Evolutionary conservation across 768 basidiomycete species (phyloP).

Genomic region (Rhizopogon salebrosus): DNA sequence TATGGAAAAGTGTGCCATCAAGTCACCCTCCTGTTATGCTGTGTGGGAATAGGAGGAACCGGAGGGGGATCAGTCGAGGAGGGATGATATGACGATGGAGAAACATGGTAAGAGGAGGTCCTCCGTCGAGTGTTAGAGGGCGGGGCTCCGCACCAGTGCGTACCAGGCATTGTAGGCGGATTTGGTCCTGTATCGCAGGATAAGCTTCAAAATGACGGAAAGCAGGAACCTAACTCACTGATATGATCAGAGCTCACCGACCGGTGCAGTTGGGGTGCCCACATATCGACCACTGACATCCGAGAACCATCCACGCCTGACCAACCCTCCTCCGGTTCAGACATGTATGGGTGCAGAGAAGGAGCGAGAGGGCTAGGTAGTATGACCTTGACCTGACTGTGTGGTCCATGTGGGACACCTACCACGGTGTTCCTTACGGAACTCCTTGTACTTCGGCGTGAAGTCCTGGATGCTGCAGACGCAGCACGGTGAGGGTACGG

Average conservation of each 20-base stretch:
- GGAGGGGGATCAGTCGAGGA: constrained; percentile 12
- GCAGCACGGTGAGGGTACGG: constrained; percentile 19
- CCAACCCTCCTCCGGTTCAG: constrained; percentile 7
- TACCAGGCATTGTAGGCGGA: background rate
- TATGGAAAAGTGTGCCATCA: background rate
- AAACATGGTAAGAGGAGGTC: background rate
- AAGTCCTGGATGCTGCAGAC: constrained; percentile 35
- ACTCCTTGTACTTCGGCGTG: constrained; percentile 22
- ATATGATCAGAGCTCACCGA: constrained; percentile 5
- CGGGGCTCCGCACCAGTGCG: background rate
- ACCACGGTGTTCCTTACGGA: constrained; percentile 36
- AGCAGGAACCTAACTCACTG: constrained; percentile 2
- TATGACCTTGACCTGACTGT: constrained; percentile 60
- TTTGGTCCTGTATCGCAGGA: background rate
- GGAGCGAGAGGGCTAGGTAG: constrained; percentile 62
- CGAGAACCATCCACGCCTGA: constrained; percentile 7
- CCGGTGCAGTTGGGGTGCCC: constrained; percentile 24
- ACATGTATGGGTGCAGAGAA: constrained; percentile 20
- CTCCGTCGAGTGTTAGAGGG: constrained; percentile 1
- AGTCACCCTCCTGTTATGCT: background rate
- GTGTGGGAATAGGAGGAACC: constrained; percentile 16
- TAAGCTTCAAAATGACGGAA: background rate
- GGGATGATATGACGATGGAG: background rate
- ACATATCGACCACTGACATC: constrained; percentile 28
- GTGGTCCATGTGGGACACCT: constrained; percentile 57